Base-by-base conservation (phyloP, 192 early-diverging fungal species). In the Umbelopsis sp. region DNA sequence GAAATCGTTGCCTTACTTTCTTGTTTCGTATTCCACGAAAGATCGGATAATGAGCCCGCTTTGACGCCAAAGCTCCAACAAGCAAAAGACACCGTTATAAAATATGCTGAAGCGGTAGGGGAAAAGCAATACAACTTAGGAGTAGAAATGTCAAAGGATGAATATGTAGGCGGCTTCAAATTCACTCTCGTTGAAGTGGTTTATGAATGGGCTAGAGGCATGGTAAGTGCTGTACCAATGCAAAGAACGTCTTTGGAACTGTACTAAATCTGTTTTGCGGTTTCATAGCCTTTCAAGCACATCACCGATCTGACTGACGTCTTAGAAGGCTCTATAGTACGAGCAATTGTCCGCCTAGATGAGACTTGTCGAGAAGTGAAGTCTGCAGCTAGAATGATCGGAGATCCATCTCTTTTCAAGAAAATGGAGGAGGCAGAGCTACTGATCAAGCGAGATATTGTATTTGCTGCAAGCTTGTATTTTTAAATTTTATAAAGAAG, bases 131-230 rank as follows among this genome's bases (percentile, higher is more conserved):
- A 82, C 15, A 81, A 77, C 7, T 91, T 87, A 71, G 93, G 93
- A 2, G 77, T 98, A 30, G 69, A 72, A 18, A 68, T 77, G 13
- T 69, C 67, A 0, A 68, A 71, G 25, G 73, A 79, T 49, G 78
- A 81, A 46, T 81, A 78, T 69, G 73, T 74, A 16, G 69, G 71
- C 46, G 68, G 73, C 11, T 58, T 98, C 64, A 81, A 90, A 52
- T 95, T 96, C 81, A 94, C 94, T 2, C 80, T 99, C 58, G 93
- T 97, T 21, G 95, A 99, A 79, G 97, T 95, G 7, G 95, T 97
- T 1, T 96, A 99, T 79, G 96, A 98, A 80, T 99, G 96, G 97
- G 97, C 96, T 15, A 80, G 88, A n/a, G 95, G 94, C 12, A 82
- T 94, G 83, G 82, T 81, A 79, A 71, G 65, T 18, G 37, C 2